Evolutionary conservation across 1,139 yeast genomes (phyloP), one percentile per base, ranked within the genome.

Genomic region (Zygoascus meyerae): DNA sequence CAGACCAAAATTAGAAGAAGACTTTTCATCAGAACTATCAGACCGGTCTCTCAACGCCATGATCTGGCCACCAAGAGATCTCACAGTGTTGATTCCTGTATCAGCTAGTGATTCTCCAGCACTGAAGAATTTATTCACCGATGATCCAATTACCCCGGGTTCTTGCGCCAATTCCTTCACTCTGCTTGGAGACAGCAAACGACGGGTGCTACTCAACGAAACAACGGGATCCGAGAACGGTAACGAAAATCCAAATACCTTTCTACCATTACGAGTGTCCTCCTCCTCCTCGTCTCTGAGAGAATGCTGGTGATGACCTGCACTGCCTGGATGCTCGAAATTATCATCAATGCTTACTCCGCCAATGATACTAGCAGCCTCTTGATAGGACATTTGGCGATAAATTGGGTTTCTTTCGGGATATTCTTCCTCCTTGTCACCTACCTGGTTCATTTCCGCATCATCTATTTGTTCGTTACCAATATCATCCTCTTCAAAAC

Each of bases 311-410:
- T 38, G 48, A 7, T 32, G 46, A 18, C 30, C 47, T 4, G 16
- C 28, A 11, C 29, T 34, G 21, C 30, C 4, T n/a, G 21, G n/a
- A 15, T 16, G 16, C 10, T 11, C 15, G 11, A 30, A 29, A 35
- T 36, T 39, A n/a, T 16, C 39, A 5, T 40, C 47, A 11, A 43
- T 48, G 16, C 39, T 49, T 17, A 50, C 48, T 7, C 66, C 66
- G 10, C 65, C 66, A 41, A 62, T 62, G 45, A 62, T 59, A 18
- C 63, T 57, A 15, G 54, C 55, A 1, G 65, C 66, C 29, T 62
- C 65, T 7, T 50, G 51, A 35, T 48, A 52, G 29, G 51, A 52
- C 48, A 56, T 16, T 10, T 6, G 36, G 9, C 34, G 34, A n/a
- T n/a, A 2, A 2, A 42, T 9, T 2, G 26, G 12, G 8, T 32